Evolutionary conservation across 805 yeast genomes (phyloP).

Genomic region (Cyberlindnera meyerae): DNA sequence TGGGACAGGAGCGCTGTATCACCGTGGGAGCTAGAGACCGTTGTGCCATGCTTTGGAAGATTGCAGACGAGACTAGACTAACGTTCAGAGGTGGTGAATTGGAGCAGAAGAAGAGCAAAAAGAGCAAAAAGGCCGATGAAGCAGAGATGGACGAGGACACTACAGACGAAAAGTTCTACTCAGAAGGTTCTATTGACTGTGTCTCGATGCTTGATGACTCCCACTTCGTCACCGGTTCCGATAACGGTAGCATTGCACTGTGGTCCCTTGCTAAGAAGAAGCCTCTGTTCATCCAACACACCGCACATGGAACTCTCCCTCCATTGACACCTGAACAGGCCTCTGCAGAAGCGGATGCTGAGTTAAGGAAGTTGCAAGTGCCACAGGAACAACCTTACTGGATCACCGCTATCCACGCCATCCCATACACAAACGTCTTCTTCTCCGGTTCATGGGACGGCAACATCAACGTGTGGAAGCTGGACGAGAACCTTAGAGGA

Average conservation of each 20-base stretch:
- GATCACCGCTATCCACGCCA: constrained; percentile 76
- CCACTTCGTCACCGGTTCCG: constrained; percentile 91
- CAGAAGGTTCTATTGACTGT: constrained; percentile 88
- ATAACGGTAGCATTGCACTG: constrained; percentile 82
- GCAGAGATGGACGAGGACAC: constrained; percentile 28
- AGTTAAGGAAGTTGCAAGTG: constrained; percentile 41
- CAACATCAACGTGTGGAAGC: constrained; percentile 68
- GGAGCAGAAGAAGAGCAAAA: constrained; percentile 31
- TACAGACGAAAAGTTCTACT: constrained; percentile 37
- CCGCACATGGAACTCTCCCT: constrained; percentile 72
- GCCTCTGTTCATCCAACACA: constrained; percentile 63
- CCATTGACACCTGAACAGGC: constrained; percentile 44
- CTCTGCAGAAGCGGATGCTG: constrained; percentile 43
- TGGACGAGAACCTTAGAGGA: constrained; percentile 57
- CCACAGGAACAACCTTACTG: constrained; percentile 76
- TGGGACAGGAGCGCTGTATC: constrained; percentile 85
- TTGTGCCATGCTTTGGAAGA: constrained; percentile 95
- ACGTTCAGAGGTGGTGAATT: constrained; percentile 89
- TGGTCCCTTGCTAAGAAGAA: constrained; percentile 93
- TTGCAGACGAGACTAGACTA: constrained; percentile 89
- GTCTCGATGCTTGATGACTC: constrained; percentile 90
- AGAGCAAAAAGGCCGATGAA: constrained; percentile 28
- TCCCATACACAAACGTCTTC: constrained; percentile 82
- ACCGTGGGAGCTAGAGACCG: constrained; percentile 95
- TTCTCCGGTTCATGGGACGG: constrained; percentile 91